Percentiles rank a stretch among this genome's conserved stretches.
Evolutionary conservation across 176 grass and related monocot species (phyloP).

Genomic region (Secale cereale): DNA sequence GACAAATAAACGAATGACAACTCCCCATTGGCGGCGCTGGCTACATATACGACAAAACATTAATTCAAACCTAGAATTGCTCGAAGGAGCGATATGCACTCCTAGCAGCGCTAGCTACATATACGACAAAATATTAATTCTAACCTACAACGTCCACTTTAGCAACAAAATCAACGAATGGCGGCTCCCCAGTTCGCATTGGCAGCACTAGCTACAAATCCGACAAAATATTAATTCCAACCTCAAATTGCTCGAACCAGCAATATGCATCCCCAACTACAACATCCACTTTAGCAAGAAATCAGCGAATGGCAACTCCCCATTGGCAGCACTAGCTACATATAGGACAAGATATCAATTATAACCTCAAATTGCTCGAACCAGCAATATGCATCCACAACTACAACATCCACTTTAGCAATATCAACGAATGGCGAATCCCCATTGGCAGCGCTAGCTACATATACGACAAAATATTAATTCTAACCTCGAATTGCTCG

Average conservation of each 20-base stretch:
- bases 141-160: background rate
- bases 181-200: background rate
- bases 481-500: slow-evolving; percentile 91
- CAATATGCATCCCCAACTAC: slow-evolving; percentile 43
- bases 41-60: slow-evolving; percentile 26
- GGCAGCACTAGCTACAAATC: background rate
- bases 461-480: background rate
- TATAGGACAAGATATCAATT: background rate
- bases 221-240: slow-evolving; percentile 21
- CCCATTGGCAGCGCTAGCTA: background rate
- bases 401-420: background rate
- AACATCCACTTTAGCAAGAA: background rate
- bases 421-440: background rate
- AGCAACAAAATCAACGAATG: slow-evolving; percentile 1
- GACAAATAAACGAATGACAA: background rate
- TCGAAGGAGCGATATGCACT: slow-evolving; percentile 76
- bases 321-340: background rate
- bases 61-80: slow-evolving; percentile 76
- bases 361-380: slow-evolving; percentile 95
- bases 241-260: slow-evolving; percentile 98
- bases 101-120: slow-evolving; percentile 22
- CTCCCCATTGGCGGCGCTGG: background rate
- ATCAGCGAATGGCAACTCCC: background rate
- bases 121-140: no score
- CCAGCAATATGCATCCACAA: slow-evolving; percentile 58